Percentiles rank a stretch among this genome's conserved stretches.
These are phyloP conservation scores for Blastobotrys capitulatus DNA, from an alignment of 1,139 yeast genomes.

Conservation along the genomic window DNA sequence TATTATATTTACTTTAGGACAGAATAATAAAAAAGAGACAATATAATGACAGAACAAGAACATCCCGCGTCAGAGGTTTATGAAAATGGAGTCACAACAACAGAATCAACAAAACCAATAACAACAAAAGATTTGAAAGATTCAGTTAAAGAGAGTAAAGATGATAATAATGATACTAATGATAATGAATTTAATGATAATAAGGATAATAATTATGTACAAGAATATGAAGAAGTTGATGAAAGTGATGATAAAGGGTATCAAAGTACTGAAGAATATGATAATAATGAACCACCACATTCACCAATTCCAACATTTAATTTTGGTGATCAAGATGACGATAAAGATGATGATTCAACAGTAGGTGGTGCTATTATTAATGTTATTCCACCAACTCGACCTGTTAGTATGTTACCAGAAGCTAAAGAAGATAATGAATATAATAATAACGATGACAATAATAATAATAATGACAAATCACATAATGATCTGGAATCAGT, in stretches of 20 bases:
- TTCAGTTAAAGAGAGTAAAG: too few species aligned
- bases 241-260: not conserved
- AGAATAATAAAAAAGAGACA: too few species aligned
- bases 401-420: slow-evolving; percentile 6
- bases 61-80: too few species aligned
- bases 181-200: not conserved
- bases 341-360: not conserved
- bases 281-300: too few species aligned
- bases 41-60: too few species aligned
- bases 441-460: not conserved
- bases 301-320: not conserved
- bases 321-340: slow-evolving; percentile 4
- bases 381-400: slow-evolving; percentile 9
- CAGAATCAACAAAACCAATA: too few species aligned
- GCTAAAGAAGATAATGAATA: not conserved
- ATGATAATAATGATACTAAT: too few species aligned
- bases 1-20: too few species aligned
- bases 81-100: too few species aligned
- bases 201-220: not conserved
- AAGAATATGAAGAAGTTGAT: not conserved
- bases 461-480: not conserved
- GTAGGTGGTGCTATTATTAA: slow-evolving; percentile 3
- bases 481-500: not conserved
- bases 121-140: too few species aligned
- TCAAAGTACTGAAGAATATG: not conserved